Percentiles rank a stretch among this genome's conserved stretches.
Conservation (phyloP, 768 basidiomycete genomes). For the Rhizopogon vesiculosus region DNA sequence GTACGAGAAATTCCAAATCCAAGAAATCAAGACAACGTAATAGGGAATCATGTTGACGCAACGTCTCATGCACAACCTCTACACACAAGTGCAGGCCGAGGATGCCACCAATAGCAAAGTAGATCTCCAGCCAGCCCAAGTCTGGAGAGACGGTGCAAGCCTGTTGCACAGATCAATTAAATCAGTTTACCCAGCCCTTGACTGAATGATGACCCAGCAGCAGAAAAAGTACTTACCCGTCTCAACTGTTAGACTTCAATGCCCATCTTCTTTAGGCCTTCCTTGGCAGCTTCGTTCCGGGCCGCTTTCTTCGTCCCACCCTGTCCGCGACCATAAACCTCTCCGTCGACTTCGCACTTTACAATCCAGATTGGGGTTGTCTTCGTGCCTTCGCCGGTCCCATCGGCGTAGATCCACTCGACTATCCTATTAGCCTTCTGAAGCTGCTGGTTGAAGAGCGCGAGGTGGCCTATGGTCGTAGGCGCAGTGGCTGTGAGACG, state of each 20-base stretch:
- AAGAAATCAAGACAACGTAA: background rate
- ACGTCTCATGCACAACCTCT: constrained; percentile 47
- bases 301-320: constrained; percentile 79
- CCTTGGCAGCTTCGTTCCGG: constrained; percentile 77
- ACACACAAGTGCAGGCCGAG: constrained; percentile 56
- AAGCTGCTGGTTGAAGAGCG: constrained; percentile 75
- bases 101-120: constrained; percentile 7
- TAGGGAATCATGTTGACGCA: background rate
- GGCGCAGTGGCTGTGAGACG: constrained; percentile 14
- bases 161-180: constrained; percentile 2
- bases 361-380: constrained; percentile 79
- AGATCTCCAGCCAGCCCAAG: constrained; percentile 42
- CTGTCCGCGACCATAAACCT: constrained; percentile 54
- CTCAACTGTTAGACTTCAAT: constrained; percentile 35
- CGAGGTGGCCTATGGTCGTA: constrained; percentile 56
- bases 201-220: constrained; percentile 13
- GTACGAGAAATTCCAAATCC: background rate
- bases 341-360: constrained; percentile 56
- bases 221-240: background rate
- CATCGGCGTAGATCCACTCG: constrained; percentile 68
- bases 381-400: constrained; percentile 40
- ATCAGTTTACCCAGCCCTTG: constrained; percentile 5
- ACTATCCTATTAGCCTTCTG: constrained; percentile 52
- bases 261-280: constrained; percentile 58
- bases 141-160: constrained; percentile 53